A percentile compares a stretch with the other conserved stretches of the same genome.
phyloP scores from a whole-genome alignment of 2,329 filamentous ascomycete genomes.

The Arthrobotrys sphaeroides region DNA sequence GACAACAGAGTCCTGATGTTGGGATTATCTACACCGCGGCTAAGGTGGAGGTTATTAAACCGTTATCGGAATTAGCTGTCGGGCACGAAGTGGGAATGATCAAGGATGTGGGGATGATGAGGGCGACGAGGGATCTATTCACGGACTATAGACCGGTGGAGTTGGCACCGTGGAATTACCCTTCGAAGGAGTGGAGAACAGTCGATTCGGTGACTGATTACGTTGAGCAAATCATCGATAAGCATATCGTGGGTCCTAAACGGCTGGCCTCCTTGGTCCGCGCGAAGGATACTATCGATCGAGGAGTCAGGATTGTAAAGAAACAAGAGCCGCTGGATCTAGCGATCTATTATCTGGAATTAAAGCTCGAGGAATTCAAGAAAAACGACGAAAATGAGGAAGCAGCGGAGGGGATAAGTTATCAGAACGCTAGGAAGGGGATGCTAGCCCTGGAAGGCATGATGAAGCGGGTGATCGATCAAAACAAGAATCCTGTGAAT shows the following conservation, averaged over 20 bases:
- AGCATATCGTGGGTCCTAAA: background rate
- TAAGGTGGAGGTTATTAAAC: constrained; percentile 22
- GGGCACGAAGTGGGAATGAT: constrained; percentile 2
- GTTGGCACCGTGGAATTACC: constrained; percentile 34
- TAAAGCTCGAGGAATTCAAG: constrained; percentile 2
- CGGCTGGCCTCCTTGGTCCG: background rate
- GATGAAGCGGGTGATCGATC: constrained; percentile 35
- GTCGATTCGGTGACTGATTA: background rate
- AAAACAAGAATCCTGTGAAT: background rate
- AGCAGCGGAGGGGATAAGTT: background rate
- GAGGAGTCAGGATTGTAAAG: background rate
- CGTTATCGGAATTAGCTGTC: background rate
- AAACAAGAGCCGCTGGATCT: constrained; percentile 10
- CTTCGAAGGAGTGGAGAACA: background rate
- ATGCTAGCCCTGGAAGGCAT: constrained; percentile 24
- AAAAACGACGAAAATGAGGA: background rate
- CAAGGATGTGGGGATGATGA: background rate
- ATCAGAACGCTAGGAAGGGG: background rate
- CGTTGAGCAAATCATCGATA: constrained; percentile 1
- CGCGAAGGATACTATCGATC: background rate
- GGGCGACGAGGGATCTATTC: background rate
- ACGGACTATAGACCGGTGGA: constrained; percentile 2
- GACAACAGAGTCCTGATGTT: background rate
- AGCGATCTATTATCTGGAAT: constrained; percentile 19
- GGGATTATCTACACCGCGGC: constrained; percentile 13